phyloP scores from a whole-genome alignment of 176 grass and related monocot species.

The Dactylis glomerata region DNA sequence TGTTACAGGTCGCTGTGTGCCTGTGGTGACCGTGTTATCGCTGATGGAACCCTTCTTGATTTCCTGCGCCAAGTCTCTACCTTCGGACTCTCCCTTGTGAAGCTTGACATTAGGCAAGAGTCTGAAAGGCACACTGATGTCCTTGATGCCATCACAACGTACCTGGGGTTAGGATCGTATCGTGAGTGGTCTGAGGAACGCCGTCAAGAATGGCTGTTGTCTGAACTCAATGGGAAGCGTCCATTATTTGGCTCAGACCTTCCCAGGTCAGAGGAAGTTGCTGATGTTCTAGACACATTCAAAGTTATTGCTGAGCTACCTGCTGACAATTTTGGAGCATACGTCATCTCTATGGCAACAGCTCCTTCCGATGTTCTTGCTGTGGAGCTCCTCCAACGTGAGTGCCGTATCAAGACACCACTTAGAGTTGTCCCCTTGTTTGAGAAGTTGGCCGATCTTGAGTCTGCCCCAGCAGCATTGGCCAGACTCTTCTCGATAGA shows the following conservation, averaged over 20 bases:
- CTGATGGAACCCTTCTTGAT: conserved; percentile 86
- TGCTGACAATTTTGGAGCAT: conserved; percentile 73
- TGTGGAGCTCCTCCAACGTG: conserved; percentile 74
- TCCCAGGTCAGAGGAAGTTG: conserved; percentile 66
- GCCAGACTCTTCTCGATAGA: conserved; percentile 62
- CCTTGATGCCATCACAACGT: conserved; percentile 62
- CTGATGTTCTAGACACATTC: conserved; percentile 68
- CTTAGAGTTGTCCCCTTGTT: conserved; percentile 77
- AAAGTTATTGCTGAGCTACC: conserved; percentile 74
- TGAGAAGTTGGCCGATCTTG: conserved; percentile 78
- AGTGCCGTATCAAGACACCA: conserved; percentile 67
- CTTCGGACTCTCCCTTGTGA: conserved; percentile 70
- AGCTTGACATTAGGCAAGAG: conserved; percentile 83
- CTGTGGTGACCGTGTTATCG: conserved; percentile 69
- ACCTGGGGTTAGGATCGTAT: conserved; percentile 74
- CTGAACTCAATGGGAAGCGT: conserved; percentile 73
- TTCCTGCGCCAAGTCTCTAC: conserved; percentile 81
- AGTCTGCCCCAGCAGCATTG: conserved; percentile 62
- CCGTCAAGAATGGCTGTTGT: conserved; percentile 70
- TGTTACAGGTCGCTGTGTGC: conserved; percentile 69
- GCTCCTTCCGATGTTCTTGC: conserved; percentile 71
- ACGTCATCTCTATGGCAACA: conserved; percentile 83
- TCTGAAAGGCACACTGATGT: conserved; percentile 78
- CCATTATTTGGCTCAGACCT: conserved; percentile 71
- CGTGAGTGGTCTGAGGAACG: conserved; percentile 64